Evolutionary conservation across 2,329 filamentous ascomycete species (phyloP), one percentile per base, ranked within the genome.

Genomic region (Bimuria novae-zelandiae): DNA sequence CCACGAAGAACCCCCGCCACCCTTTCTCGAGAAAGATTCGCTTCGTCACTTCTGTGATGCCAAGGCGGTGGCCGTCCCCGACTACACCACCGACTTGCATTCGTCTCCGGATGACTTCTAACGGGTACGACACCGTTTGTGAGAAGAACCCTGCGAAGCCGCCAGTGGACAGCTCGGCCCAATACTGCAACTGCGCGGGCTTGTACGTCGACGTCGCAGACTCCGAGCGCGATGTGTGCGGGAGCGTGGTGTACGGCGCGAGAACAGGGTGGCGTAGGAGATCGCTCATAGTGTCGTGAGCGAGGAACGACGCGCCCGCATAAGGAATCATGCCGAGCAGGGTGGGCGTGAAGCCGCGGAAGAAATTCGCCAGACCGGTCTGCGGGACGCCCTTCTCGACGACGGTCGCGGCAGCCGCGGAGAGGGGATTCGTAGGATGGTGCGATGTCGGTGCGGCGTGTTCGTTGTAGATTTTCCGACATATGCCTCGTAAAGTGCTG

Each of bases 81-180:
- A 97, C 91, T 0, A 93, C 92, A 10, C 93, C 94, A 42, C 91
- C 90, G 12, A 99, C 94, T 72, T 99, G 94, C 93, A 99, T 97
- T 42, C 94, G 83, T 59, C 94, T 83, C 55, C 94, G 81, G 53
- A 97, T 89, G 14, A 99, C 90, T 74, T 99, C 94, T 2, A 99
- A 80, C 4, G 94, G 94, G 72, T 99, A 99, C 14, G 92, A 95
- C 0, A 88, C 85, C 0, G 93, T 96, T 75, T 99, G 94, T 7
- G 91, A 92, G 1, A 97, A 85, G 55, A 96, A 79, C 2, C 94
- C 94, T 0, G 94, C 92, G 8, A 94, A 73, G 1, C 92, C 94
- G 42, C 94, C 94, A 0, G 92, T 87, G 3, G 83, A 81, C 5
- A 99, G 83, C 74, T 97, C 90, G 0, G 94, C 94, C 83, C 92